Percentiles rank a stretch among this genome's conserved stretches.
Conservation (phyloP, 768 basidiomycete species). For the Leccinum aurantiacum region DNA sequence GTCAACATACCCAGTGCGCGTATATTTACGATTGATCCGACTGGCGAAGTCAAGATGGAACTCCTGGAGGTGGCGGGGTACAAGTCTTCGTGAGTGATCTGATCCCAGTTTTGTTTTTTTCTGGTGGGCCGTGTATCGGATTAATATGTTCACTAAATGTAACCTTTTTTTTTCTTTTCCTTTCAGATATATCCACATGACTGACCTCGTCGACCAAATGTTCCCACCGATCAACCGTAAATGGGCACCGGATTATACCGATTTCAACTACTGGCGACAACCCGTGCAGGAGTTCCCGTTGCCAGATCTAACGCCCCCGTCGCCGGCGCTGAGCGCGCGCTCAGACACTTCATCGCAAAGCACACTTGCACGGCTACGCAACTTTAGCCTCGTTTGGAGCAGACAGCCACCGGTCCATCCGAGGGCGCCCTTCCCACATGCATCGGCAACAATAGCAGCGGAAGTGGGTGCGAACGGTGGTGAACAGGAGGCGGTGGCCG, state of each 20-base stretch:
- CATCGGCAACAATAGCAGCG: neutral
- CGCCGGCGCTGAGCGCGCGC: constrained; percentile 90
- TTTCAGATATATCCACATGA: constrained; percentile 93
- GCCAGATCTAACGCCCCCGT: constrained; percentile 82
- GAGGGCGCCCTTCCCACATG: constrained; percentile 33
- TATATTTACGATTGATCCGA: constrained; percentile 96
- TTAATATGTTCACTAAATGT: neutral
- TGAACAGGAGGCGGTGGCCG: neutral
- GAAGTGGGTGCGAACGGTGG: neutral
- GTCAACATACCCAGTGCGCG: constrained; percentile 92
- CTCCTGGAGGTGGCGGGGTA: constrained; percentile 95
- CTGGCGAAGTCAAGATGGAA: constrained; percentile 96
- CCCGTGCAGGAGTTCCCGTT: constrained; percentile 76
- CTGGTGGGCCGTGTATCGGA: neutral
- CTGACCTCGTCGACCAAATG: constrained; percentile 99
- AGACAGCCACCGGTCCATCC: constrained; percentile 34
- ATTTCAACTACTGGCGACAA: constrained; percentile 95
- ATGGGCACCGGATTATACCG: constrained; percentile 88
- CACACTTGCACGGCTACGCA: constrained; percentile 69
- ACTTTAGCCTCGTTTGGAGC: constrained; percentile 69
- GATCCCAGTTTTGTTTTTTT: neutral
- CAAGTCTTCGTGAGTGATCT: constrained; percentile 77
- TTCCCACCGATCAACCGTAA: constrained; percentile 95
- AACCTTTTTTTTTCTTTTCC: neutral
- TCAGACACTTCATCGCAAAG: constrained; percentile 82